phyloP scores from a whole-genome alignment of 2,329 filamentous ascomycete species.

The Fusarium oligoseptatum region DNA sequence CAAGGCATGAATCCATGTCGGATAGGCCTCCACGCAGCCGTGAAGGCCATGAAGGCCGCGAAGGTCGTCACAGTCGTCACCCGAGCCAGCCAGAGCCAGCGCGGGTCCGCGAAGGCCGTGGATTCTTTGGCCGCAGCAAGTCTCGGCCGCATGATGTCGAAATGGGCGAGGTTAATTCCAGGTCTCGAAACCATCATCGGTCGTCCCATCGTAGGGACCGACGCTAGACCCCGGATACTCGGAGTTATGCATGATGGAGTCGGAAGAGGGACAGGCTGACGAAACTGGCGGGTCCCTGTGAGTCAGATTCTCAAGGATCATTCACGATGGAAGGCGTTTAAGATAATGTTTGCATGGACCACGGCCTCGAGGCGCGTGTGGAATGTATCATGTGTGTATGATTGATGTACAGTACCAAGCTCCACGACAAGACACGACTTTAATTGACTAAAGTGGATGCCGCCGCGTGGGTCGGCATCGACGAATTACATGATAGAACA shows the following conservation, averaged over 20 bases:
- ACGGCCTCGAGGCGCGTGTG: constrained; percentile 20
- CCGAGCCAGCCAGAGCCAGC: constrained; percentile 47
- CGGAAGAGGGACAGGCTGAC: constrained; percentile 1
- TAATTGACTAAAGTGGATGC: constrained; percentile 35
- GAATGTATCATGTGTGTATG: constrained; percentile 33
- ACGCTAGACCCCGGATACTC: constrained; percentile 33
- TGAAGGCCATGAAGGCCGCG: constrained; percentile 24
- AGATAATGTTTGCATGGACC: constrained; percentile 16
- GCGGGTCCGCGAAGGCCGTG: constrained; percentile 45
- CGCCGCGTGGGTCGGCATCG: constrained; percentile 3
- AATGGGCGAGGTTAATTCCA: constrained; percentile 40
- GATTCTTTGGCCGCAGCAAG: constrained; percentile 48
- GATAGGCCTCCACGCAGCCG: constrained; percentile 36
- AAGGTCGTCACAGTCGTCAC: constrained; percentile 25
- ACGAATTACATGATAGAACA: constrained; percentile 28
- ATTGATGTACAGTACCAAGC: constrained; percentile 18
- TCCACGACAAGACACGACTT: constrained; percentile 19
- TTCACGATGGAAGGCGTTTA: constrained; percentile 12
- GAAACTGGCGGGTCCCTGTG: constrained; percentile 31
- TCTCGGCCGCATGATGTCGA: constrained; percentile 49
- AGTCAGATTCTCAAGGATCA: constrained; percentile 32
- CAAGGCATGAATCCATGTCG: constrained; percentile 42
- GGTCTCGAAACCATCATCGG: constrained; percentile 33
- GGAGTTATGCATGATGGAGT: constrained; percentile 20
- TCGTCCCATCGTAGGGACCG: constrained; percentile 38